These are phyloP conservation scores for Aureobasidium sp. DNA, from an alignment of 2,329 filamentous ascomycete genomes.

Conservation along the genomic window DNA sequence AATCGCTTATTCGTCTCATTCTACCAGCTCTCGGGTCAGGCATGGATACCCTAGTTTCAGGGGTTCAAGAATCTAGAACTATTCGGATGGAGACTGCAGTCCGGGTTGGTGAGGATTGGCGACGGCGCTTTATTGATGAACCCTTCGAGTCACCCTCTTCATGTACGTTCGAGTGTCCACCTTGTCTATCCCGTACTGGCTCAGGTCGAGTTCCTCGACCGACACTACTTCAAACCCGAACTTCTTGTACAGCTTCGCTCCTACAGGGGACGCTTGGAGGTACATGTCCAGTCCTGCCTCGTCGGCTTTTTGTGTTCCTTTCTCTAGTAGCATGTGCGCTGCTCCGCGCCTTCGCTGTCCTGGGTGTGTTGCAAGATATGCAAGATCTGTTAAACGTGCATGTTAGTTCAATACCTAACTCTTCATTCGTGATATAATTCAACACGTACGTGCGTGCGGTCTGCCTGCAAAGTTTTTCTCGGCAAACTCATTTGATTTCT, in stretches of 20 bases:
- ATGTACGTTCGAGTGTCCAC: slow-evolving; percentile 12
- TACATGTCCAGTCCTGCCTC: slow-evolving; percentile 29
- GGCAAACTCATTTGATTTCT: slow-evolving; percentile 21
- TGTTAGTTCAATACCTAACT: neutral
- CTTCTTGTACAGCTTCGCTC: slow-evolving; percentile 35
- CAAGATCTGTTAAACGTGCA: slow-evolving; percentile 24
- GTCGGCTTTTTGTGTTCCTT: slow-evolving; percentile 44
- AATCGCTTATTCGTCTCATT: too few species aligned
- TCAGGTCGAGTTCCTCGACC: slow-evolving; percentile 2
- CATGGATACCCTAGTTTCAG: too few species aligned
- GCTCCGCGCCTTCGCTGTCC: slow-evolving; percentile 44
- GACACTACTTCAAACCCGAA: slow-evolving; percentile 31
- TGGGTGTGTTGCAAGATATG: slow-evolving; percentile 39
- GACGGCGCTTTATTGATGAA: slow-evolving; percentile 48
- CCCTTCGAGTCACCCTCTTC: neutral
- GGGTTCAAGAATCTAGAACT: too few species aligned
- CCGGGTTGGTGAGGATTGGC: slow-evolving; percentile 91
- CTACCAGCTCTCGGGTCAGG: too few species aligned
- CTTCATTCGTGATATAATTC: neutral
- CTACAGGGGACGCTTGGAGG: slow-evolving; percentile 22
- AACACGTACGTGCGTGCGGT: slow-evolving; percentile 27
- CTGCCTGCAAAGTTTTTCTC: slow-evolving; percentile 22
- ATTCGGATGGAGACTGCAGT: too few species aligned
- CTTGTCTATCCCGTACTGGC: slow-evolving; percentile 14
- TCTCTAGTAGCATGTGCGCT: slow-evolving; percentile 40